These are phyloP conservation scores for Tillandsia fasciculata DNA, from an alignment of 176 grass and related monocot species.

Conservation along the genomic window DNA sequence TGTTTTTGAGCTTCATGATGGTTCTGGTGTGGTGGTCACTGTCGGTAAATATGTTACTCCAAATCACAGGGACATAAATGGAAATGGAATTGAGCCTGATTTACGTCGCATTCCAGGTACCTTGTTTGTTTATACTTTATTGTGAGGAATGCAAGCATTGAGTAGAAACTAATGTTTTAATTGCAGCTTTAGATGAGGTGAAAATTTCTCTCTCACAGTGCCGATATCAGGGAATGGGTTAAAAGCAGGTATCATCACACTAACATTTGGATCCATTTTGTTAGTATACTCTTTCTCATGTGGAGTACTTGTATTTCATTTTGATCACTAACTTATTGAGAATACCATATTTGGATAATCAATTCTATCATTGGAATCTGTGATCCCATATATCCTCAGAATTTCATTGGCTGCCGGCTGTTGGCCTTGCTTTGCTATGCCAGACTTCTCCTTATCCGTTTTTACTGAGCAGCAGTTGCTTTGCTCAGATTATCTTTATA, in stretches of 20 bases:
- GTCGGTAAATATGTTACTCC: slow-evolving; percentile 91
- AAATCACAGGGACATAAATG: slow-evolving; percentile 84
- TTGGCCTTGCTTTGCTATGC: no score
- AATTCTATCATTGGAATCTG: no score
- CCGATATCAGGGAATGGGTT: slow-evolving; percentile 37
- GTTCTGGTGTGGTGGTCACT: slow-evolving; percentile 86
- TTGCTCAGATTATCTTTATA: no score
- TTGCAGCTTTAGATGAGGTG: slow-evolving; percentile 66
- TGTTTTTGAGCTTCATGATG: slow-evolving; percentile 96
- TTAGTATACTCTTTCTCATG: not conserved
- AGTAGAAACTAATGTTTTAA: slow-evolving; percentile 15
- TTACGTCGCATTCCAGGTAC: slow-evolving; percentile 61
- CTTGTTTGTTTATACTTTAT: slow-evolving; percentile 1
- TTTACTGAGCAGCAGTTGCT: no score
- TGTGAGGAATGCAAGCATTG: not conserved
- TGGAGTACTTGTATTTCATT: not conserved
- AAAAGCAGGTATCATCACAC: slow-evolving; percentile 15
- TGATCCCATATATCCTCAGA: no score
- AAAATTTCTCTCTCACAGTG: slow-evolving; percentile 58
- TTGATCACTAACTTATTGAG: not conserved
- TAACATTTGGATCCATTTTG: not conserved
- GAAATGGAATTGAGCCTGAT: slow-evolving; percentile 92
- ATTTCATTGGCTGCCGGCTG: no score
- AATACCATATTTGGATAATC: no score
- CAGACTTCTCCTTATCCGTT: no score